Evolutionary conservation across 2,329 filamentous ascomycete species (phyloP).

Genomic region (Cladosporium sp.): DNA sequence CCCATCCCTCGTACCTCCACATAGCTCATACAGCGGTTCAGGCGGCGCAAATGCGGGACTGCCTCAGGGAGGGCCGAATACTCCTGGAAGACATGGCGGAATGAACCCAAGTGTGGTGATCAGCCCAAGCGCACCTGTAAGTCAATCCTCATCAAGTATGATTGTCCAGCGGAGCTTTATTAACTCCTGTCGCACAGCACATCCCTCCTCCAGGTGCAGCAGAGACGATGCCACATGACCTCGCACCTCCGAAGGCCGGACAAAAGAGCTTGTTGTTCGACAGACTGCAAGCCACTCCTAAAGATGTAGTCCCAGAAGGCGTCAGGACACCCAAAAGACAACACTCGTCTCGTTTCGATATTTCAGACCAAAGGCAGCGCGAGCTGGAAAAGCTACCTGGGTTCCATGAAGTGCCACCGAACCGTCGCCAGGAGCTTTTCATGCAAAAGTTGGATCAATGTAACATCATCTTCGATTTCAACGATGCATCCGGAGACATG

Average conservation of each 20-base stretch:
- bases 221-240: slow-evolving; percentile 97
- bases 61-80: slow-evolving; percentile 25
- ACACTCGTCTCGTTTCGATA: slow-evolving; percentile 96
- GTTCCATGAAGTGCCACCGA: slow-evolving; percentile 96
- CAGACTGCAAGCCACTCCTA: slow-evolving; percentile 87
- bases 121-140: slow-evolving; percentile 88
- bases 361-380: slow-evolving; percentile 83
- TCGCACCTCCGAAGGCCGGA: slow-evolving; percentile 88
- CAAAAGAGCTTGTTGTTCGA: slow-evolving; percentile 88
- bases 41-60: slow-evolving; percentile 31
- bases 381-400: slow-evolving; percentile 96
- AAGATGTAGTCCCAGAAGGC: slow-evolving; percentile 87
- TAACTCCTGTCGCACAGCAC: slow-evolving; percentile 61
- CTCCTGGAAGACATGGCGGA: slow-evolving; percentile 34
- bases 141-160: slow-evolving; percentile 39
- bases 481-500: slow-evolving; percentile 97
- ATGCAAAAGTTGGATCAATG: slow-evolving; percentile 99
- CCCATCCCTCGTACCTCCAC: slow-evolving; percentile 16
- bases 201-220: slow-evolving; percentile 87
- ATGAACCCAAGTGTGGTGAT: slow-evolving; percentile 79
- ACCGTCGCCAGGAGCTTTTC: slow-evolving; percentile 92
- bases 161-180: not conserved
- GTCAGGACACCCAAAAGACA: slow-evolving; percentile 94
- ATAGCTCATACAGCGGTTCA: slow-evolving; percentile 23
- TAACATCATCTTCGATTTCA: slow-evolving; percentile 99